These are phyloP conservation scores for Vigna reflexopilosa DNA, from an alignment of 306 rosid species.

Conservation along the genomic window DNA sequence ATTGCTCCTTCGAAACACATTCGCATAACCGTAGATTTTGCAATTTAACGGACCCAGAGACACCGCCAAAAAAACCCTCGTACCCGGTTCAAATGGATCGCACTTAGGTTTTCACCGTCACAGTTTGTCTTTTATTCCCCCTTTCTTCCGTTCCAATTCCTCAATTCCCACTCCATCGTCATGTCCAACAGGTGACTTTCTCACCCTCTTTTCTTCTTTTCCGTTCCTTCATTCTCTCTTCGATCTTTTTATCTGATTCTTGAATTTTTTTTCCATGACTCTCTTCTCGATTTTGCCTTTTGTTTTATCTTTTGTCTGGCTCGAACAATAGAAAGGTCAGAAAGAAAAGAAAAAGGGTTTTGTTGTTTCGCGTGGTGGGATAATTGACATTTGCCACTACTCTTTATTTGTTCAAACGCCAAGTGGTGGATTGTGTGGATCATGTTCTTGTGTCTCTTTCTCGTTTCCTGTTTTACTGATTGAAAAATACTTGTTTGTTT, in stretches of 20 bases:
- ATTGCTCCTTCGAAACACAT: too few species aligned
- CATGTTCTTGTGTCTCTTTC: background rate
- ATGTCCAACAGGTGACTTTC: constrained; percentile 71
- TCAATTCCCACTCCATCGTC: constrained; percentile 35
- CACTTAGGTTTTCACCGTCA: constrained; percentile 29
- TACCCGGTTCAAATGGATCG: constrained; percentile 39
- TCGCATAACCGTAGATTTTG: background rate
- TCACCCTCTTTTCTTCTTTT: background rate
- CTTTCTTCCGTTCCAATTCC: background rate
- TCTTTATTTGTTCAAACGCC: background rate
- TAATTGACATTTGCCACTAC: background rate
- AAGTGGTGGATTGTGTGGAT: background rate
- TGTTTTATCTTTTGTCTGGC: background rate
- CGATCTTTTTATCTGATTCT: constrained; percentile 6
- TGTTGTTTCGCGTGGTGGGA: background rate
- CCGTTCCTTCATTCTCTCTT: background rate
- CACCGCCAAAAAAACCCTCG: constrained; percentile 31
- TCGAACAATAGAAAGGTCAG: background rate
- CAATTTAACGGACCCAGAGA: constrained; percentile 15
- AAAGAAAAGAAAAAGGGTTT: background rate
- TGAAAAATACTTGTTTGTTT: background rate
- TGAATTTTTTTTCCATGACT: background rate
- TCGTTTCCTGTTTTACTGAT: background rate
- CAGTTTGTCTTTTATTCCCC: background rate
- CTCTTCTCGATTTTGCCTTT: background rate